Base-by-base conservation (phyloP, 2,329 filamentous ascomycete species). In the Neospermospora avenae region DNA sequence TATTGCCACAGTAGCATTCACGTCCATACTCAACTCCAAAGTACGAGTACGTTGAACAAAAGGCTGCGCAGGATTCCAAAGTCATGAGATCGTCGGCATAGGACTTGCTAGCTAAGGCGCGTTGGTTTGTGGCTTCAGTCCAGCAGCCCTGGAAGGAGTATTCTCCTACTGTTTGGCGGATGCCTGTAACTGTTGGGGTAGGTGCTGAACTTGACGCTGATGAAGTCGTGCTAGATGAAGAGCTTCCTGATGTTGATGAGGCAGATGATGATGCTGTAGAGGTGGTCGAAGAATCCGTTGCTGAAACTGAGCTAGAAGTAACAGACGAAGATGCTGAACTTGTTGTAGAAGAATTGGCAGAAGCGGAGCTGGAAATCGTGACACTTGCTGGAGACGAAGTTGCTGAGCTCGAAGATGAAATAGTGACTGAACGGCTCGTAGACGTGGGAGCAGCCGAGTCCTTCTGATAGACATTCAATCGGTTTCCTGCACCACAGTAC, bases 1-100 rank as follows among this genome's bases (percentile, higher is more conserved):
- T 53, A 60, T 72, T 71, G 20, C 71, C 72, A 60, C 73, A 75
- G 56, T 69, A 69, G 56, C 74, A 76, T 64, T 76, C 73, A 46
- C 69, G 59, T 35, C 69, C 68, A 63, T 75, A 77, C 59, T 78
- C 76, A 7, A 75, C 70, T 42, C 75, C 76, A 28, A 73, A 74
- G 61, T 71, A 74, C 1, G 59, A 68, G 37, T 70, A 74, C 1
- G 66, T 69, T 6, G 56, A 54, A 49, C 71, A 75, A 42, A 70
- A 68, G 0, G 62, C 48, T 14, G 65, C 66, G 49, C 74, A 76
- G 8, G 61, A 66, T 54, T 75, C 70, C 45, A 74, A 63, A 4
- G 71, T 72, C 72, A 74, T 73, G n/a, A 59, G 54, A 55, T 71
- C 64, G 34, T 61, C 55, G 6, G 66, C 63, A 42, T 64, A 66